A percentile compares a stretch with the other conserved stretches of the same genome.
These are phyloP conservation scores for Fragaria iinumae DNA, from an alignment of 306 rosid genomes.

Conservation along the genomic window DNA sequence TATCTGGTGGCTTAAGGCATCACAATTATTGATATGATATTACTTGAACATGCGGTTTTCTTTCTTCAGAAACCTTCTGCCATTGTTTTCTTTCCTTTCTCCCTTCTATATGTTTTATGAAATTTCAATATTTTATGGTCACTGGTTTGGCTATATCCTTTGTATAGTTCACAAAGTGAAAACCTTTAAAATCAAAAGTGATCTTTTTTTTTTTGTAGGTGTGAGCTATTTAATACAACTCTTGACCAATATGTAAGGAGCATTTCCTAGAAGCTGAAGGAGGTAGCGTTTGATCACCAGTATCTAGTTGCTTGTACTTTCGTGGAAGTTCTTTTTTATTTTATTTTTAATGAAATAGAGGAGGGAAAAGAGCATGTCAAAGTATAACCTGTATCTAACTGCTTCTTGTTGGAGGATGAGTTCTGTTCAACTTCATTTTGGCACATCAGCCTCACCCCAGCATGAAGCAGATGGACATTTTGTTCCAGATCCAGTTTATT, in stretches of 20 bases:
- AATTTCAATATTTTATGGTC: not conserved
- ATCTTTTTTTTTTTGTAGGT: constrained; percentile 45
- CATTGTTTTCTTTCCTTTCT: not conserved
- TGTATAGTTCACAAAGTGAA: not conserved
- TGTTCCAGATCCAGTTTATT: not conserved
- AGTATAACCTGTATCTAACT: not conserved
- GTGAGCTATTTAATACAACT: constrained; percentile 80
- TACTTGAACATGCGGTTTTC: not conserved
- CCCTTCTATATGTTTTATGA: not conserved
- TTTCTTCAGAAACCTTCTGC: not conserved
- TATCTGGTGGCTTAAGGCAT: not conserved
- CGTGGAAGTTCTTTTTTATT: not conserved
- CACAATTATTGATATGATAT: not conserved
- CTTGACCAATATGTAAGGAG: constrained; percentile 89
- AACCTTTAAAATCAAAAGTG: not conserved
- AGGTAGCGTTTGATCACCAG: constrained; percentile 7
- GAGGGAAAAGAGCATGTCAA: not conserved
- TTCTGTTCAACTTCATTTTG: not conserved
- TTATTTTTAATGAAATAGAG: not conserved
- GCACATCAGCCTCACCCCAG: not conserved
- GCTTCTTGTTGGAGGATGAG: not conserved
- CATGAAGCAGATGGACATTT: not conserved
- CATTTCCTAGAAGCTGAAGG: constrained; percentile 52
- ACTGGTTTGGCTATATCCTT: not conserved
- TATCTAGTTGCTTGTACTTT: not conserved